Conservation (phyloP, 352 stramenopile genomes). For the Phytophthora macrochlamydospora region DNA sequence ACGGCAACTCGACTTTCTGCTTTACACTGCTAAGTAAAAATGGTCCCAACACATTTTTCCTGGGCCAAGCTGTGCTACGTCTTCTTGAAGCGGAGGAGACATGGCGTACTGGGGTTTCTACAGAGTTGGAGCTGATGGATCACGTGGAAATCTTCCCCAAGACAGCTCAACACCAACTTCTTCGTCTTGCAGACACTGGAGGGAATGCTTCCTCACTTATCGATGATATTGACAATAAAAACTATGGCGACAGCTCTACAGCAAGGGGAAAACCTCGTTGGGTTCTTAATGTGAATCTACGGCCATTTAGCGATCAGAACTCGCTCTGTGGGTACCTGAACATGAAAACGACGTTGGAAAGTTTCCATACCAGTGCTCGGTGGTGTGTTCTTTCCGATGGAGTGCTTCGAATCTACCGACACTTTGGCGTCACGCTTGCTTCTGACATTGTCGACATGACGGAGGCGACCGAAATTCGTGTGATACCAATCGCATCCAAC, state of each 20-base stretch:
- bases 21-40: slow-evolving; percentile 82
- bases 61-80: slow-evolving; percentile 62
- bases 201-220: slow-evolving; percentile 16
- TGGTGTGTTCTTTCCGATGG: slow-evolving; percentile 77
- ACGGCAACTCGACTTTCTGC: slow-evolving; percentile 70
- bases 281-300: slow-evolving; percentile 46
- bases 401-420: slow-evolving; percentile 68
- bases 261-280: slow-evolving; percentile 20
- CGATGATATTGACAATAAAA: slow-evolving; percentile 15
- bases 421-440: slow-evolving; percentile 71
- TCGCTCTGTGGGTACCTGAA: slow-evolving; percentile 74
- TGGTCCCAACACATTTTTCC: slow-evolving; percentile 77
- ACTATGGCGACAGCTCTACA: background rate
- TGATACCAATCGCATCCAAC: slow-evolving; percentile 13
- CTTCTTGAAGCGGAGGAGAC: slow-evolving; percentile 46
- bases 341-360: slow-evolving; percentile 68
- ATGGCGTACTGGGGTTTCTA: slow-evolving; percentile 46
- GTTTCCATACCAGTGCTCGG: slow-evolving; percentile 60
- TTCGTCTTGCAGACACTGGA: slow-evolving; percentile 42
- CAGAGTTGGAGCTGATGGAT: slow-evolving; percentile 47
- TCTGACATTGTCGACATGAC: slow-evolving; percentile 67
- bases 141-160: slow-evolving; percentile 65
- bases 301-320: slow-evolving; percentile 52
- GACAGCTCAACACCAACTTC: slow-evolving; percentile 58
- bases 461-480: slow-evolving; percentile 44